These are phyloP conservation scores for Mycena venus DNA, from an alignment of 768 basidiomycete genomes.

Conservation along the genomic window DNA sequence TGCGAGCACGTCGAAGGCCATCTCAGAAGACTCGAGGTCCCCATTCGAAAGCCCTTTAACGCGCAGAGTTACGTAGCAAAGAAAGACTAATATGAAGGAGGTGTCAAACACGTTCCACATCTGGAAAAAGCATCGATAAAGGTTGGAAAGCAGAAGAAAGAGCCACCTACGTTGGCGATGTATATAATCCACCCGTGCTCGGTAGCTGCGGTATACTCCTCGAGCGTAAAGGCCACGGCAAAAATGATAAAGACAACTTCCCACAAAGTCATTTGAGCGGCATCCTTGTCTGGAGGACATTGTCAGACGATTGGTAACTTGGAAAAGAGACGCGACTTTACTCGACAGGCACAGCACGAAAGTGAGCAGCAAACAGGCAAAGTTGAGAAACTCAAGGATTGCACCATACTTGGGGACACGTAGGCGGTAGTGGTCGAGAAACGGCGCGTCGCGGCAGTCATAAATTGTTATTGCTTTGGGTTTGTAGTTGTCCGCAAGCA, in stretches of 20 bases:
- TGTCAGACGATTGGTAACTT: not conserved
- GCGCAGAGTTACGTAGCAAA: constrained; percentile 76
- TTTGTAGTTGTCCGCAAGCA: constrained; percentile 94
- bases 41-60: constrained; percentile 68
- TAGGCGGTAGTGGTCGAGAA: constrained; percentile 86
- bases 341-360: constrained; percentile 84
- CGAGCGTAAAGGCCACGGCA: constrained; percentile 82
- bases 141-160: constrained; percentile 1
- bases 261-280: constrained; percentile 64
- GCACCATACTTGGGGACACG: constrained; percentile 64
- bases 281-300: constrained; percentile 66
- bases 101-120: constrained; percentile 95
- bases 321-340: constrained; percentile 50
- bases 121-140: constrained; percentile 51
- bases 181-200: constrained; percentile 87
- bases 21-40: constrained; percentile 67
- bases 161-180: constrained; percentile 79
- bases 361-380: constrained; percentile 72
- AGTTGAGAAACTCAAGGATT: constrained; percentile 85
- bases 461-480: constrained; percentile 81
- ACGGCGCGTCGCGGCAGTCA: constrained; percentile 72
- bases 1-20: constrained; percentile 87
- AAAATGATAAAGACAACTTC: constrained; percentile 84
- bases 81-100: constrained; percentile 76
- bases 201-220: constrained; percentile 89